Conservation (phyloP, 371 early-diverging fungal species). For the Apophysomyces variabilis region DNA sequence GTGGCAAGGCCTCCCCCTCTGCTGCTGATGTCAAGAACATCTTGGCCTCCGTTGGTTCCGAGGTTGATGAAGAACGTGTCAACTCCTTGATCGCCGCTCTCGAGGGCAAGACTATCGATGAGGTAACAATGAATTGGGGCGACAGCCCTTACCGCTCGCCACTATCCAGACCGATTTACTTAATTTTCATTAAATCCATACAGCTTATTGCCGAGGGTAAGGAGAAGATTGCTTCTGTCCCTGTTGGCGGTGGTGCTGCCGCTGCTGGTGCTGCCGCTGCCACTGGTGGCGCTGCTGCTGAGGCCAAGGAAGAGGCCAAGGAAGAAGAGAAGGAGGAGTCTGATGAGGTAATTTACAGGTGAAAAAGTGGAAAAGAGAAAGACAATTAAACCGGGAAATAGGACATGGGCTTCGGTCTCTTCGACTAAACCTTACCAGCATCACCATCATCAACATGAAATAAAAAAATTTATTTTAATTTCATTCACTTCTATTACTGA, state of each 20-base stretch:
- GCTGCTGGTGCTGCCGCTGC: constrained; percentile 64
- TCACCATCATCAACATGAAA: background rate
- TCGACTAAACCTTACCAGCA: constrained; percentile 38
- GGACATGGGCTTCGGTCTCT: constrained; percentile 58
- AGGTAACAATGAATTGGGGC: constrained; percentile 44
- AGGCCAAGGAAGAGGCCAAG: constrained; percentile 64
- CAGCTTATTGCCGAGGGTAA: constrained; percentile 89
- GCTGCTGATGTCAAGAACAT: constrained; percentile 83
- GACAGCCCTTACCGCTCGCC: background rate
- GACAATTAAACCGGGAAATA: constrained; percentile 2
- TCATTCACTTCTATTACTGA: background rate
- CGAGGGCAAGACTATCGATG: constrained; percentile 87
- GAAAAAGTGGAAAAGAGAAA: background rate
- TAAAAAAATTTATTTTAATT: constrained; percentile 1
- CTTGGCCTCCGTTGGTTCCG: constrained; percentile 92
- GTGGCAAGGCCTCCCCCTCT: constrained; percentile 87
- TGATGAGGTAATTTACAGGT: constrained; percentile 60
- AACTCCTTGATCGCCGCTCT: constrained; percentile 80
- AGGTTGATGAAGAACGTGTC: constrained; percentile 84
- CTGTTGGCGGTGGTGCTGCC: constrained; percentile 87
- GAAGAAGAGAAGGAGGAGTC: constrained; percentile 90
- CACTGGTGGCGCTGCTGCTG: constrained; percentile 54
- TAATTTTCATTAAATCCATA: background rate
- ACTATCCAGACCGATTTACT: background rate
- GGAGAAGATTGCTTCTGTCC: constrained; percentile 93